These are phyloP conservation scores for Chrysophaeum taylorii DNA, from an alignment of 352 stramenopile species.

Conservation along the genomic window DNA sequence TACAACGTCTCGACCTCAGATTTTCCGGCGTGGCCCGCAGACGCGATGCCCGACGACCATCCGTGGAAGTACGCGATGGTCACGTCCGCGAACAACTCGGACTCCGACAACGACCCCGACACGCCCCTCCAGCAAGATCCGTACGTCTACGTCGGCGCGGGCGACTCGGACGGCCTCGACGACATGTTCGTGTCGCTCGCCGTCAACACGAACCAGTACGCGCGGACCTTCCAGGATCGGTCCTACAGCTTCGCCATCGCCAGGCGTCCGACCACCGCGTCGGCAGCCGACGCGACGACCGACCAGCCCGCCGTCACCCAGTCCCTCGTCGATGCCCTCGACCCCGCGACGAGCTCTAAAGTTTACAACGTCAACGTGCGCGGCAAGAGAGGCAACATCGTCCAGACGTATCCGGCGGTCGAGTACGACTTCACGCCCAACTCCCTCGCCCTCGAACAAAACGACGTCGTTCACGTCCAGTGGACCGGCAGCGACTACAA, in stretches of 20 bases:
- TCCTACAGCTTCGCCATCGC: conserved; percentile 32
- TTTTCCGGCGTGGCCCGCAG: conserved; percentile 29
- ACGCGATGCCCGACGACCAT: conserved; percentile 19
- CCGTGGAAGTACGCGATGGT: conserved; percentile 19
- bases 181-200: conserved; percentile 25
- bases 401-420: conserved; percentile 37
- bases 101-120: conserved; percentile 12
- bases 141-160: conserved; percentile 26
- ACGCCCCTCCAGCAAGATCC: conserved; percentile 27
- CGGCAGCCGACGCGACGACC: background rate
- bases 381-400: conserved; percentile 40
- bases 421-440: conserved; percentile 41
- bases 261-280: background rate
- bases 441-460: conserved; percentile 19
- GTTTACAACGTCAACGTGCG: conserved; percentile 39
- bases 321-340: conserved; percentile 2
- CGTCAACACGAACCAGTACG: conserved; percentile 41
- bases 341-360: conserved; percentile 18
- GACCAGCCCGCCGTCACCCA: conserved; percentile 10
- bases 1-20: conserved; percentile 38
- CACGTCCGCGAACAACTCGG: conserved; percentile 23
- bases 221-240: conserved; percentile 35
- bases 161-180: conserved; percentile 7
- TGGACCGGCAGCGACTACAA: conserved; percentile 40
- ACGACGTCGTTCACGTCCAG: conserved; percentile 37